These are phyloP conservation scores for Trypanosoma lewisi DNA, from an alignment of 208 protist genomes.

Conservation along the genomic window DNA sequence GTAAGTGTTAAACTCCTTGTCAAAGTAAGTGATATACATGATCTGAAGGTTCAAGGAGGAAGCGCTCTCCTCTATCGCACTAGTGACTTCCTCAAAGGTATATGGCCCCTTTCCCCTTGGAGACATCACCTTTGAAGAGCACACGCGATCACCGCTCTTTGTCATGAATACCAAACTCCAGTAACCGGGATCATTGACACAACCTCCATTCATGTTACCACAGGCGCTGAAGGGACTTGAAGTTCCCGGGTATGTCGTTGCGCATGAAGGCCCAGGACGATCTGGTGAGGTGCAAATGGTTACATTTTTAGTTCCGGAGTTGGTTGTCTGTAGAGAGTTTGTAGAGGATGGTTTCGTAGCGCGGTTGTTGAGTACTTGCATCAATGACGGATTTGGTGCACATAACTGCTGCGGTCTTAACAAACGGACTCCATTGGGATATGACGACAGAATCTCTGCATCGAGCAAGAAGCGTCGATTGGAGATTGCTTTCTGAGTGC, in stretches of 20 bases:
- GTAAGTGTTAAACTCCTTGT: slow-evolving; percentile 22
- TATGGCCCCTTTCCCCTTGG: slow-evolving; percentile 3
- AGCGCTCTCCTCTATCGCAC: slow-evolving; percentile 12
- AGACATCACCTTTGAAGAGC: slow-evolving; percentile 2
- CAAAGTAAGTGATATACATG: slow-evolving; percentile 22
- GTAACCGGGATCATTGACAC: slow-evolving; percentile 3
- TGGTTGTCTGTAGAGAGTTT: neutral
- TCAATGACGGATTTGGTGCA: neutral
- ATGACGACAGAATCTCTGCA: neutral
- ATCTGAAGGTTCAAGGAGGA: slow-evolving; percentile 1
- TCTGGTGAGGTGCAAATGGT: too few relatives aligned
- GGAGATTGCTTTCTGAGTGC: neutral
- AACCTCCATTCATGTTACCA: too few relatives aligned
- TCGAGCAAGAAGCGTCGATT: neutral
- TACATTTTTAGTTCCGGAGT: too few relatives aligned
- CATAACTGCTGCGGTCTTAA: neutral
- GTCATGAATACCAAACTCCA: slow-evolving; percentile 14
- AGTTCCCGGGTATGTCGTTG: too few relatives aligned
- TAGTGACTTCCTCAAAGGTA: slow-evolving; percentile 14
- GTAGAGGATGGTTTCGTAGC: neutral
- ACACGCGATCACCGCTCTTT: neutral
- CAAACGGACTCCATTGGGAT: neutral
- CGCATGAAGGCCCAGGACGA: too few relatives aligned
- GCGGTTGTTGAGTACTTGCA: neutral
- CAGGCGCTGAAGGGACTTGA: too few relatives aligned